A percentile compares a stretch with the other conserved stretches of the same genome.
phyloP scores from a whole-genome alignment of 2,329 filamentous ascomycete species.

The Didymellaceae sp. region DNA sequence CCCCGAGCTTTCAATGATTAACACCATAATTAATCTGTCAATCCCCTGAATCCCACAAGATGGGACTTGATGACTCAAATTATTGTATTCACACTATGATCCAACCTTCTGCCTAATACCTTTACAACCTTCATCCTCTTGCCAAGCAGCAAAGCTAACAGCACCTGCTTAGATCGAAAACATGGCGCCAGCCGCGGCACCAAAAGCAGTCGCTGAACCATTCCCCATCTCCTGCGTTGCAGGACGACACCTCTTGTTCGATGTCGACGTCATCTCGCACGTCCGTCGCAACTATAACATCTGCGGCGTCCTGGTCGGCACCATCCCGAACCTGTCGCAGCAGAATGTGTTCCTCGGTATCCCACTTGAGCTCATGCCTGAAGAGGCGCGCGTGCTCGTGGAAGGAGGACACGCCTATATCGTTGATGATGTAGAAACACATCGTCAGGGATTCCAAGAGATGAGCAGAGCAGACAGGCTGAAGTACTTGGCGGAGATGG shows the following conservation, averaged over 20 bases:
- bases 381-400: slow-evolving; percentile 84
- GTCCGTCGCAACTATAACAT: slow-evolving; percentile 83
- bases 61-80: slow-evolving; percentile 59
- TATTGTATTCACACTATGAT: slow-evolving; percentile 52
- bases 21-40: slow-evolving; percentile 78
- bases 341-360: slow-evolving; percentile 93
- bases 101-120: slow-evolving; percentile 18
- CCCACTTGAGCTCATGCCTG: slow-evolving; percentile 86
- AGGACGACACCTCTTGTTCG: slow-evolving; percentile 87
- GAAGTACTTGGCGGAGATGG: slow-evolving; percentile 65
- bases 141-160: slow-evolving; percentile 29
- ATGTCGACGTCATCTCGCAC: slow-evolving; percentile 77
- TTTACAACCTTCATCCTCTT: slow-evolving; percentile 3
- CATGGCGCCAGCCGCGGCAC: slow-evolving; percentile 41
- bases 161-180: slow-evolving; percentile 25
- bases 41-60: slow-evolving; percentile 70
- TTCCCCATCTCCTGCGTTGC: slow-evolving; percentile 83
- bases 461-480: slow-evolving; percentile 64
- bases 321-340: slow-evolving; percentile 88
- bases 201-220: slow-evolving; percentile 55
- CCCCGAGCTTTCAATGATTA: slow-evolving; percentile 59
- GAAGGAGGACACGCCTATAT: slow-evolving; percentile 78
- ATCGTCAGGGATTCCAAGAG: slow-evolving; percentile 68
- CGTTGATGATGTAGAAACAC: slow-evolving; percentile 77
- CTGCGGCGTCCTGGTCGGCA: slow-evolving; percentile 84